phyloP scores from a whole-genome alignment of 2,329 filamentous ascomycete genomes.

The Colletotrichum plurivorum region DNA sequence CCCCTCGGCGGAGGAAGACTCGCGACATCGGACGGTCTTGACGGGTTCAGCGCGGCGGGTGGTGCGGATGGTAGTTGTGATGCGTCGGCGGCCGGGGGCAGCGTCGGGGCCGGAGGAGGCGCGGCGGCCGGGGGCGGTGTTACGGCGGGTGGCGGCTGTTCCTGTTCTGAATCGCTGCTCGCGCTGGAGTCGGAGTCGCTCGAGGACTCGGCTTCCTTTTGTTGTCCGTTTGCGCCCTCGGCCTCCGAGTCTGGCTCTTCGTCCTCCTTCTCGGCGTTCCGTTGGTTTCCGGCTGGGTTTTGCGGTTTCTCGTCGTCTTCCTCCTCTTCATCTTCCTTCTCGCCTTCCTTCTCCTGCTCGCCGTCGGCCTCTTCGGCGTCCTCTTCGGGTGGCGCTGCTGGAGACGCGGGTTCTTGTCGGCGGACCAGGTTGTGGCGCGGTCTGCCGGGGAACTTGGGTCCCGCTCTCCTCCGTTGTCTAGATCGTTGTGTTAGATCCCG shows the following conservation, averaged over 20 bases:
- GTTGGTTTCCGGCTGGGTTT: background rate
- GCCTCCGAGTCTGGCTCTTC: background rate
- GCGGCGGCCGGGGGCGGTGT: constrained; percentile 7
- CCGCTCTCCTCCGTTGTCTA: constrained; percentile 31
- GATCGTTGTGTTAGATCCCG: too few species aligned
- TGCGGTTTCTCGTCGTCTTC: background rate
- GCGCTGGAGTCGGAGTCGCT: constrained; percentile 22
- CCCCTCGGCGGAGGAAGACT: constrained; percentile 17
- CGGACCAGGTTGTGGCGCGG: constrained; percentile 30
- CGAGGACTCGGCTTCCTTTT: constrained; percentile 1
- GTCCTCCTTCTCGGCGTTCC: constrained; percentile 1
- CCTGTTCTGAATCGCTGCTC: constrained; percentile 30
- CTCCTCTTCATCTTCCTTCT: constrained; percentile 7
- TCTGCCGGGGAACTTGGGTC: constrained; percentile 27
- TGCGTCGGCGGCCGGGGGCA: background rate
- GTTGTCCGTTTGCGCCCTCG: background rate
- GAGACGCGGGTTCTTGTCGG: background rate
- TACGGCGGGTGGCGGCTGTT: constrained; percentile 1
- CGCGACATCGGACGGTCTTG: background rate
- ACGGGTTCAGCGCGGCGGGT: constrained; percentile 13
- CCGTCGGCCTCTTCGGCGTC: constrained; percentile 31
- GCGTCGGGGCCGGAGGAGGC: constrained; percentile 10
- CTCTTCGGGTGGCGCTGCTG: background rate
- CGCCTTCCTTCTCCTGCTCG: constrained; percentile 6
- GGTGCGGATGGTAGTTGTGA: background rate